Base-by-base conservation (phyloP, 2,329 filamentous ascomycete species). In the Metarhizium humberi region DNA sequence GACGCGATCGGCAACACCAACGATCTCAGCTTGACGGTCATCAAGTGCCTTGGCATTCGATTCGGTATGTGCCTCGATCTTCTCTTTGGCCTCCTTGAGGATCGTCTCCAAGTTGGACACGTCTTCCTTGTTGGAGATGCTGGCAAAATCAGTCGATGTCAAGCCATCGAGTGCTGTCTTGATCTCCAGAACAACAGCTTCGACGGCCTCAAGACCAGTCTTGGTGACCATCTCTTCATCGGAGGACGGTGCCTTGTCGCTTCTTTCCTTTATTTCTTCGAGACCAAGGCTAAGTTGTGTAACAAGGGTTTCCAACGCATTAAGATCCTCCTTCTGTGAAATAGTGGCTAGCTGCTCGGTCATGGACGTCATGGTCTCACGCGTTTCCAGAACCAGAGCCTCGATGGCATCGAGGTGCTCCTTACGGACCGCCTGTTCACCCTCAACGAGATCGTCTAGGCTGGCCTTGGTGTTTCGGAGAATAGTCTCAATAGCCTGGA, bases 401-500 rank as follows among this genome's bases (percentile, higher is more conserved):
- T 94, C 88, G 3, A 92, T 76, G 1, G 79, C 75, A 59, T 86
- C 82, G 30, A 86, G 70, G 53, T 86, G 81, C 38, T 86, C 82
- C 62, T 84, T 86, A 55, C 78, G 78, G 10, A 91, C 84, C 2
- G 83, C 75, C 56, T 88, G 84, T 38, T 91, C 87, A 3, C 84
- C 80, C 52, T 92, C 81, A 51, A 95, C 81, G 20, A 83, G 69
- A 57, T 95, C 91, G 56, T 96, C 92, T 10, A 97, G 75, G 50
- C 88, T 88, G 5, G 86, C 84, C 68, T 96, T 96, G 36, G 91
- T 92, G 67, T 95, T 96, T 46, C 87, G 84, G 13, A 97, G 78
- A 51, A 97, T 84, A 0, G 88, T 95, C 69, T 96, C 92, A 56
- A 97, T 92, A 11, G 90, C 90, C 58, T 92, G 84, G 0, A 92